Percentiles rank a stretch among this genome's conserved stretches.
phyloP scores from a whole-genome alignment of 2,329 filamentous ascomycete species.

The Xylariaceae sp. region DNA sequence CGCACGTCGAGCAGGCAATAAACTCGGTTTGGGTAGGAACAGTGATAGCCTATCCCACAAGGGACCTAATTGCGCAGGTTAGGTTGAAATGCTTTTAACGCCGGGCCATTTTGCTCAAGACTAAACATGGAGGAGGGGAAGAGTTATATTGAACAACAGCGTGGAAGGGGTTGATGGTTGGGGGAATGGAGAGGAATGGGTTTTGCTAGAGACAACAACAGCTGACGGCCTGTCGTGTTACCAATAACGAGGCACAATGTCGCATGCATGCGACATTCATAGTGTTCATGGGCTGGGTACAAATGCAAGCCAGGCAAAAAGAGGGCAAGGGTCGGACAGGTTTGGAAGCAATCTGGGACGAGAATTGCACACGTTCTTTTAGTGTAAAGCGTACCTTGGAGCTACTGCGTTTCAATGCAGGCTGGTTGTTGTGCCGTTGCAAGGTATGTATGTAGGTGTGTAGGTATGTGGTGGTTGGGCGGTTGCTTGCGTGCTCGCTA shows the following conservation, averaged over 20 bases:
- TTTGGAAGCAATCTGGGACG: background rate
- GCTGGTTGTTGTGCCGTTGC: conserved; percentile 6
- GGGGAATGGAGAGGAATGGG: background rate
- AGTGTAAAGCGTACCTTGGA: conserved; percentile 16
- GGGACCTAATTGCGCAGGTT: background rate
- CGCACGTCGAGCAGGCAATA: conserved; percentile 1
- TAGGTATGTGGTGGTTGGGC: background rate
- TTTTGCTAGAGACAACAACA: background rate
- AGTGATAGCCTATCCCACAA: background rate
- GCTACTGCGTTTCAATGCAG: conserved; percentile 18
- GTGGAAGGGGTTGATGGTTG: conserved; percentile 4
- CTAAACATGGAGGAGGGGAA: background rate
- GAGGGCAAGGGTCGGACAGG: conserved; percentile 5
- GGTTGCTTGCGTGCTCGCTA: too few relatives aligned
- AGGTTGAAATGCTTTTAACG: conserved; percentile 8
- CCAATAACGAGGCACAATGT: conserved; percentile 16
- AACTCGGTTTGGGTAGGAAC: conserved; percentile 1
- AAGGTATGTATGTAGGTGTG: background rate
- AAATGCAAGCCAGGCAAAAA: conserved; percentile 11
- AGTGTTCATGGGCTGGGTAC: conserved; percentile 19
- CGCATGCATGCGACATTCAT: too few relatives aligned
- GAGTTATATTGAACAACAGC: background rate
- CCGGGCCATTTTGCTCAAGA: background rate
- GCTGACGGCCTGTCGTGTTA: conserved; percentile 20
- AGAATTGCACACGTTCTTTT: background rate